Evolutionary conservation across 352 stramenopile genomes (phyloP).

Genomic region (Peronospora belbahrii): DNA sequence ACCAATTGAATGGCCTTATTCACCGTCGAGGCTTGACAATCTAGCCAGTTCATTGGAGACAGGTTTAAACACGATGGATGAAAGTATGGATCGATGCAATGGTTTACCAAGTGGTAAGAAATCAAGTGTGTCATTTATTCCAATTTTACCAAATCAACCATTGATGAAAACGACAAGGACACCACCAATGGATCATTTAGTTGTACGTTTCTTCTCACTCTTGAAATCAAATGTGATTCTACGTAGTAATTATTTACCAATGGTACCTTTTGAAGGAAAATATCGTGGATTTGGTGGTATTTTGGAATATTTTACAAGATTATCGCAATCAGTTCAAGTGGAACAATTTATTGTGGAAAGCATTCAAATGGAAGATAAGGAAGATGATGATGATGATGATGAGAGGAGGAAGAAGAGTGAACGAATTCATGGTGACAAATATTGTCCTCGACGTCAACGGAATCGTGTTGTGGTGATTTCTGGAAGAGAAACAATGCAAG

Average conservation of each 20-base stretch:
- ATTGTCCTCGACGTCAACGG: constrained; percentile 7
- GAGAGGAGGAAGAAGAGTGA: no score
- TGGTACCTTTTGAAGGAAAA: constrained; percentile 84
- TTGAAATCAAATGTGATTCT: constrained; percentile 70
- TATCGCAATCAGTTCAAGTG: constrained; percentile 60
- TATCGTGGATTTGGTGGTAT: constrained; percentile 70
- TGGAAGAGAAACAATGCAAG: constrained; percentile 77
- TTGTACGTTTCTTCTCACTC: constrained; percentile 74
- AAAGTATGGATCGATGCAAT: constrained; percentile 14
- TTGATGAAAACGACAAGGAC: constrained; percentile 38
- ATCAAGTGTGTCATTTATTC: constrained; percentile 31
- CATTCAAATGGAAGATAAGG: constrained; percentile 51
- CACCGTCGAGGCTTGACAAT: constrained; percentile 2
- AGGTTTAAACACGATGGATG: constrained; percentile 1
- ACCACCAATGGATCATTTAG: constrained; percentile 48
- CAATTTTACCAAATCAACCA: constrained; percentile 45
- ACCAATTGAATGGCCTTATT: constrained; percentile 5
- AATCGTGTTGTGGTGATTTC: constrained; percentile 61
- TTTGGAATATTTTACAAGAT: constrained; percentile 67
- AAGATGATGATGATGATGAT: constrained; percentile 13
- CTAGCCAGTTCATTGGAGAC: constrained; percentile 2
- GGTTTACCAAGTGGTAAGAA: constrained; percentile 33
- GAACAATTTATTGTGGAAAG: constrained; percentile 74
- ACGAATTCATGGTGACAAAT: no score
- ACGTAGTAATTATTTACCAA: constrained; percentile 83